These are phyloP conservation scores for Purpureocillium lavendulum DNA, from an alignment of 2,329 filamentous ascomycete species.

Conservation along the genomic window DNA sequence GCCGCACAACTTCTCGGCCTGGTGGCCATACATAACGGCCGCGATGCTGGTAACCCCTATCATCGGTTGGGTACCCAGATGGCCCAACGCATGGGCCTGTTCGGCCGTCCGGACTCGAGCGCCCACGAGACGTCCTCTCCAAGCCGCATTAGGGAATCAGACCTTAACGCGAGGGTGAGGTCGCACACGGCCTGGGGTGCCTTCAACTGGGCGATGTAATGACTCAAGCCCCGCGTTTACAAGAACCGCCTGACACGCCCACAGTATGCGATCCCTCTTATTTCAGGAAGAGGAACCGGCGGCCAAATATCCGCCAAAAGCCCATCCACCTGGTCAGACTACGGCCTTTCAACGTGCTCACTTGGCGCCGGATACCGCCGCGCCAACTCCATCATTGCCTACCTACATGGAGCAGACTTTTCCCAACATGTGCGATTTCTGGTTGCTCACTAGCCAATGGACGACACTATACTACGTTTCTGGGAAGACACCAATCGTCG, in stretches of 20 bases:
- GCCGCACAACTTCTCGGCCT: conserved; percentile 1
- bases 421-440: not conserved
- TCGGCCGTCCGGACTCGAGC: not conserved
- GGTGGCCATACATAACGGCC: not conserved
- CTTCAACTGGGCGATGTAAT: not conserved
- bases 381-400: not conserved
- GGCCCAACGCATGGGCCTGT: not conserved
- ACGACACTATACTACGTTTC: not conserved
- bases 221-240: not conserved
- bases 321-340: not conserved
- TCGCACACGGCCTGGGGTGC: not conserved
- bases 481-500: not conserved
- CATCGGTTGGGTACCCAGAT: not conserved
- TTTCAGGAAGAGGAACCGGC: not conserved
- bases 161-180: not conserved
- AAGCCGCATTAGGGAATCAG: not conserved
- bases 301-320: not conserved
- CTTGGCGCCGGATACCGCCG: too few species aligned
- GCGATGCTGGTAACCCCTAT: not conserved
- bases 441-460: not conserved
- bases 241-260: not conserved
- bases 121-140: not conserved
- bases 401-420: not conserved
- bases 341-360: too few species aligned
- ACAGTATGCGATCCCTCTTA: not conserved